Conservation (phyloP, 257 asterid genomes). For the Leptodermis oblonga region DNA sequence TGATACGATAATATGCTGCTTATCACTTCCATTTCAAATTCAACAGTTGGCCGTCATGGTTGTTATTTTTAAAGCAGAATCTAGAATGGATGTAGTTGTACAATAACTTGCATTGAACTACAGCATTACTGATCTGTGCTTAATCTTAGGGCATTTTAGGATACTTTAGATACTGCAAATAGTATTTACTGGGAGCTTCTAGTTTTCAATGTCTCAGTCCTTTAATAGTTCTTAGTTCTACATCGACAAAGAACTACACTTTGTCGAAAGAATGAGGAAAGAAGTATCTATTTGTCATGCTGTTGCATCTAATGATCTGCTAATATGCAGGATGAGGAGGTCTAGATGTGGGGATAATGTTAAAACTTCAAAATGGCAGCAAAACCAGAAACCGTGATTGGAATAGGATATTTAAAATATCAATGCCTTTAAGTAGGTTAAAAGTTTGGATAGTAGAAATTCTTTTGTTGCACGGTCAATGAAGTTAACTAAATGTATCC, state of each 20-base stretch:
- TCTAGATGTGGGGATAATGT: not conserved
- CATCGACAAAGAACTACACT: not conserved
- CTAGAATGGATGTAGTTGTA: not conserved
- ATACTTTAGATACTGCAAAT: not conserved
- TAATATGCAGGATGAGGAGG: not conserved
- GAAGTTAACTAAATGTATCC: not conserved
- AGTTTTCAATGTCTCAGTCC: not conserved
- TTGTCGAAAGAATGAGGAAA: not conserved
- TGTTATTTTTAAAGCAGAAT: not conserved
- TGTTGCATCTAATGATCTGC: not conserved
- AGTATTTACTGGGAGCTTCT: not conserved
- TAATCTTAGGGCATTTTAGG: not conserved
- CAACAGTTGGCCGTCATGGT: not conserved
- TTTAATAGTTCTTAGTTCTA: not conserved
- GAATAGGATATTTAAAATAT: not conserved
- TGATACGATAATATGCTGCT: not conserved
- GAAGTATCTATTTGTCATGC: not conserved
- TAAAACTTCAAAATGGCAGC: not conserved
- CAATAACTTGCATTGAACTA: not conserved
- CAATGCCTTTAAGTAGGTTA: not conserved
- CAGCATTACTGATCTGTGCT: not conserved
- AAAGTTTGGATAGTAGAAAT: not conserved
- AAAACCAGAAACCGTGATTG: not conserved
- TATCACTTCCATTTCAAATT: not conserved
- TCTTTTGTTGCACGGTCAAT: not conserved